Base-by-base conservation (phyloP, 164 flowering plant species). In the Warburgia ugandensis region DNA sequence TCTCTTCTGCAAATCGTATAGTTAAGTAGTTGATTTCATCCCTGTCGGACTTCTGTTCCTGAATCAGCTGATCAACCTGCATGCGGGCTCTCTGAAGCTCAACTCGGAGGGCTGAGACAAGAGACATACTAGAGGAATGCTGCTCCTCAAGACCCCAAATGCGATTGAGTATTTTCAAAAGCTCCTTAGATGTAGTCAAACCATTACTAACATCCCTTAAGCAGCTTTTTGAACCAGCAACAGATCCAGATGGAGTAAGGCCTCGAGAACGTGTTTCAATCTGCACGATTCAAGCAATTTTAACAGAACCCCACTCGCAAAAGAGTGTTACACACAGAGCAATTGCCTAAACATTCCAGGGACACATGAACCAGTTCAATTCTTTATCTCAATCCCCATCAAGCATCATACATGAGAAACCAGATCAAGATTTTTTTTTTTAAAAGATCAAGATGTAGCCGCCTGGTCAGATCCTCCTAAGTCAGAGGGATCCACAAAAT, bases 1-100 rank as follows among this genome's bases (percentile, higher is more conserved):
- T 91, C 42, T 91, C 96, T 59, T 84, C 89, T 19, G 84, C 84
- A 62, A 86, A 79, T 19, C 77, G 63, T 64, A 79, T 86, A 73
- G 81, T 68, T 29, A 86, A 61, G 59, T 71, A 72, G 57, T 66
- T 70, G 27, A 81, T 74, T 49, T 84, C 94, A 21, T 57, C 66
- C 46, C 70, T 68, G 12, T 73, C 89, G 6, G 81, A 72, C 28
- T 69, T 72, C 45, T 78, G 81, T 26, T 83, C 97, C 29, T 75
- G 86, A 67, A 87, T 75, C 48, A 84, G 60, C 48, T 72, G 81
- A 64, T 88, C 84, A 44, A 88, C 73, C 63, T 70, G 89, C 54
- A 76, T 35, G 26, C 83, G 86, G 31, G 89, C 92, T 45, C 87
- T 64, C 68, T 92, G 95, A 29, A 92, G 81, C 82, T 92, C 99